phyloP scores from a whole-genome alignment of 1,284 basidiomycete genomes.

The Sporisorium reilianum region DNA sequence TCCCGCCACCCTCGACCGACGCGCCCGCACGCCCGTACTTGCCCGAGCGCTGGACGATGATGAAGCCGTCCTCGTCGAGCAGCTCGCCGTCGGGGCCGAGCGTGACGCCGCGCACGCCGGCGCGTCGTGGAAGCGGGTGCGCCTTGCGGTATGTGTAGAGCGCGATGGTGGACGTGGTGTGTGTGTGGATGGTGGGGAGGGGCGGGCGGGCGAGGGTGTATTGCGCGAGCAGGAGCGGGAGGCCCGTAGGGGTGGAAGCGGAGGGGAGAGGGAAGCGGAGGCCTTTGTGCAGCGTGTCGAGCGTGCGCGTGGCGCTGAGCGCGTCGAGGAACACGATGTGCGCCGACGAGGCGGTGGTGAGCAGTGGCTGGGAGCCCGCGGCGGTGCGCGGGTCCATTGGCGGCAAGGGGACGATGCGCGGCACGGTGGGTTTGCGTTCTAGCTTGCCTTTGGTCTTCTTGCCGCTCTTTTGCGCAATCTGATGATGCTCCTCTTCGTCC shows the following conservation, averaged over 20 bases:
- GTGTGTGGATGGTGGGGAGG: slow-evolving; percentile 38
- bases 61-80: slow-evolving; percentile 67
- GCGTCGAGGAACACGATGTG: slow-evolving; percentile 65
- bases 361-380: slow-evolving; percentile 22
- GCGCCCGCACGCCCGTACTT: slow-evolving; percentile 61
- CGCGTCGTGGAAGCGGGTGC: slow-evolving; percentile 55
- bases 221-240: slow-evolving; percentile 48
- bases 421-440: slow-evolving; percentile 26
- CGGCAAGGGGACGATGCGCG: slow-evolving; percentile 41
- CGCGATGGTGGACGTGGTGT: slow-evolving; percentile 53
- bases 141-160: slow-evolving; percentile 56
- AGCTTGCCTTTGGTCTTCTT: slow-evolving; percentile 19
- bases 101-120: slow-evolving; percentile 61
- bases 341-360: slow-evolving; percentile 51
- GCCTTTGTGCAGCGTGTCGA: slow-evolving; percentile 28
- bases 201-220: slow-evolving; percentile 50
- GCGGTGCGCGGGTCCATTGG: slow-evolving; percentile 36
- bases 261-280: slow-evolving; percentile 25
- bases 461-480: not conserved
- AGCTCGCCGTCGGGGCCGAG: slow-evolving; percentile 64
- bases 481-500: slow-evolving; percentile 23
- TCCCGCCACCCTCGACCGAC: slow-evolving; percentile 19
- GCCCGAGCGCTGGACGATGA: slow-evolving; percentile 61
- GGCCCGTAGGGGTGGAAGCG: slow-evolving; percentile 40
- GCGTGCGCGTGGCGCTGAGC: slow-evolving; percentile 47